These are phyloP conservation scores for Diaporthe amygdali DNA, from an alignment of 2,329 filamentous ascomycete genomes.

Conservation along the genomic window DNA sequence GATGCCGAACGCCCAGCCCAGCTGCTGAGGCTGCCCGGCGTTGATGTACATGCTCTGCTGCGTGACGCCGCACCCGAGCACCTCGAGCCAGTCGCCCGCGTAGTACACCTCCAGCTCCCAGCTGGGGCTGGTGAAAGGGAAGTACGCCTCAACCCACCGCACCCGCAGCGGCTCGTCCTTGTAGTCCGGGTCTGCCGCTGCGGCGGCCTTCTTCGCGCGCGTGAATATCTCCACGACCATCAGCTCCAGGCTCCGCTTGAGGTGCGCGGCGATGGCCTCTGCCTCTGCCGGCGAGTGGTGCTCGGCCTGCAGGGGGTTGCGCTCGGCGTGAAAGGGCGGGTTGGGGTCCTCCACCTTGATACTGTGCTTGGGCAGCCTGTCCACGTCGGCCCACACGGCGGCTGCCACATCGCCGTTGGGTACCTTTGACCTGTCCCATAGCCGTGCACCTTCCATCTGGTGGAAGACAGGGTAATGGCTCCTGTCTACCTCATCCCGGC, in stretches of 20 bases:
- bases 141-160: conserved; percentile 96
- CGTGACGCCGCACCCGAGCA: conserved; percentile 90
- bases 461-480: conserved; percentile 98
- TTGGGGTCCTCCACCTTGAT: conserved; percentile 85
- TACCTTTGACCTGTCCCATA: conserved; percentile 77
- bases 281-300: conserved; percentile 79
- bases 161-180: conserved; percentile 78
- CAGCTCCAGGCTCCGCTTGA: conserved; percentile 87
- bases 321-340: conserved; percentile 74
- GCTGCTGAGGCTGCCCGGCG: conserved; percentile 73
- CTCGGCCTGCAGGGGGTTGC: conserved; percentile 80
- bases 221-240: conserved; percentile 91
- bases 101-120: conserved; percentile 98
- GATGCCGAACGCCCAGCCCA: conserved; percentile 96
- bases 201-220: conserved; percentile 71
- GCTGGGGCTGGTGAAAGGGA: conserved; percentile 93
- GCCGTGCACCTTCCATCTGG: conserved; percentile 94
- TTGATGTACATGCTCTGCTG: conserved; percentile 81
- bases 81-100: conserved; percentile 93
- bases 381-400: conserved; percentile 73
- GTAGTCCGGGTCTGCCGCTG: conserved; percentile 53
- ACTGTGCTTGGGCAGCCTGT: conserved; percentile 72
- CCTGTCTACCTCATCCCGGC: conserved; percentile 91
- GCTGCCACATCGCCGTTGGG: conserved; percentile 63
- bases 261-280: conserved; percentile 80